Evolutionary conservation across 2,329 filamentous ascomycete genomes (phyloP), one percentile per base, ranked within the genome.

Genomic region (Aspergillus pseudoglaucus): DNA sequence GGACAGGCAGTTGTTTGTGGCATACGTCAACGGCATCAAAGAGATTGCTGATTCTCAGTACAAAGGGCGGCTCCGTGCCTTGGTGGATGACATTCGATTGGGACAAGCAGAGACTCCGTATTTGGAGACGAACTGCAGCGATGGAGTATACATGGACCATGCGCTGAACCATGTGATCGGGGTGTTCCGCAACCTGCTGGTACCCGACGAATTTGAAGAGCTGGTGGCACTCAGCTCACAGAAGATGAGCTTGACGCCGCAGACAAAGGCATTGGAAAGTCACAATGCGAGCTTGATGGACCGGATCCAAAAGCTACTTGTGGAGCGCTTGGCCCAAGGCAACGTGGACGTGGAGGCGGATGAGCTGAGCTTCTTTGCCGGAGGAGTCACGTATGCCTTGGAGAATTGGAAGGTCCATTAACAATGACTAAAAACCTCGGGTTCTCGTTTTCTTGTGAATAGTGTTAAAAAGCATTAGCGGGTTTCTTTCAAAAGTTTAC

Each of bases 21-120:
- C 68, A 9, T 70, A 69, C 52, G 67, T 72, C 55, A 71, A 71
- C 43, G 69, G 68, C 14, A 66, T 72, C n/a, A 64, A 65, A 30
- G 68, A 63, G 2, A 61, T 68, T 32, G 51, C 59, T 14, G 57
- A 63, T 23, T 52, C 56, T n/a, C 57, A 61, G 40, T 71, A 70
- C 50, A 63, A 61, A 46, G 46, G 55, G 2, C 62, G 62, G 33
- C 58, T 72, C 35, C 62, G 59, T 41, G 54, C 56, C 17, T 66
- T 61, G 48, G 64, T 62, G 3, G 59, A 63, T 42, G 64, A 66
- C 39, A 63, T 69, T 46, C 60, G 58, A 45, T 49, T 56, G 17
- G 67, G 67, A 10, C 60, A 57, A n/a, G 47, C 53, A 6, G 53
- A 62, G 18, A 58, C 56, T 3, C 66, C 67, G 25, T 65, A 64